phyloP scores from a whole-genome alignment of 1,284 basidiomycete species.

The Ceratobasidium sp. region DNA sequence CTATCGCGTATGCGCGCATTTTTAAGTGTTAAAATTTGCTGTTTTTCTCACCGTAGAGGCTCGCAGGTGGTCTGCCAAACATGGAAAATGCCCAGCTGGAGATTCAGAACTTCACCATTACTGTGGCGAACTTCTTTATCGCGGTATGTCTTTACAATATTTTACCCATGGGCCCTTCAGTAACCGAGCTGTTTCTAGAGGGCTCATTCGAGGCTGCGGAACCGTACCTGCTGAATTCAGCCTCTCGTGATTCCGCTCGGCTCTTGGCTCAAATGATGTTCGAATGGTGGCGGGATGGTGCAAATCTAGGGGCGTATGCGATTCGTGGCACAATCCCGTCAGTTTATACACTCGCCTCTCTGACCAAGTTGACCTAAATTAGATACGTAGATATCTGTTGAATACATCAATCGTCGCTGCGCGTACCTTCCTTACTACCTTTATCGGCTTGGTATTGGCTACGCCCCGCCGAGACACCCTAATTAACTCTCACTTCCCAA shows the following conservation, averaged over 20 bases:
- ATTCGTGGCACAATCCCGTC: slow-evolving; percentile 82
- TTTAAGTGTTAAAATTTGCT: slow-evolving; percentile 5
- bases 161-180: neutral
- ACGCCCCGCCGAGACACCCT: slow-evolving; percentile 56
- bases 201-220: slow-evolving; percentile 79
- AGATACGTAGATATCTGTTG: slow-evolving; percentile 73
- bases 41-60: slow-evolving; percentile 16
- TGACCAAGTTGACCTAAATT: neutral
- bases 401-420: slow-evolving; percentile 89
- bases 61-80: slow-evolving; percentile 81
- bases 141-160: slow-evolving; percentile 65
- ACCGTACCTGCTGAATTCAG: slow-evolving; percentile 81
- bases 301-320: slow-evolving; percentile 74
- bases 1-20: slow-evolving; percentile 70
- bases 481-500: slow-evolving; percentile 58
- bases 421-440: slow-evolving; percentile 81
- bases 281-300: slow-evolving; percentile 69
- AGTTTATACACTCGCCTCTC: neutral
- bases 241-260: slow-evolving; percentile 86
- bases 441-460: slow-evolving; percentile 68
- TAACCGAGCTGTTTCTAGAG: slow-evolving; percentile 64
- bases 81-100: slow-evolving; percentile 80
- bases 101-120: slow-evolving; percentile 89
- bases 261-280: slow-evolving; percentile 86
- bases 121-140: slow-evolving; percentile 85